Conservation (phyloP, 2,329 filamentous ascomycete genomes). For the Nemania bipapillata region DNA sequence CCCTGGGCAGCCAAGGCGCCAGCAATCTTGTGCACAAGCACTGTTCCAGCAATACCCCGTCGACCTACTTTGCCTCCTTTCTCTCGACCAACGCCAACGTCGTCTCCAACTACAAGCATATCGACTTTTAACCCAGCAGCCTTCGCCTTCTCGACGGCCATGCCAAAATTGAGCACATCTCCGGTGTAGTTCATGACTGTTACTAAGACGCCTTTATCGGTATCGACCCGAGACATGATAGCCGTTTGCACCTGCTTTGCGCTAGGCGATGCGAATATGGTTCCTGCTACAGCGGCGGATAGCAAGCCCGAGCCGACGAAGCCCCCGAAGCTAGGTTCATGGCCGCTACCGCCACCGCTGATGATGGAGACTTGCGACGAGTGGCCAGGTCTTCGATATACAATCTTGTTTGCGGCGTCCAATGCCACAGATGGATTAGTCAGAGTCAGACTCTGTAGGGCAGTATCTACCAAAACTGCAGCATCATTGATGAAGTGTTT, state of each 20-base stretch:
- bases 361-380: constrained; percentile 78
- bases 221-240: constrained; percentile 77
- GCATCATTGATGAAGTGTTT: constrained; percentile 94
- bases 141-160: constrained; percentile 91
- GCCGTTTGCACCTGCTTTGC: constrained; percentile 84
- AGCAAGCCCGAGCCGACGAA: constrained; percentile 87
- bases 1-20: constrained; percentile 83
- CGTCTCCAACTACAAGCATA: constrained; percentile 92
- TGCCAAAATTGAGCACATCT: constrained; percentile 89
- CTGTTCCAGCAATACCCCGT: constrained; percentile 89
- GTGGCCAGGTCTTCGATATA: constrained; percentile 74
- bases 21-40: constrained; percentile 89
- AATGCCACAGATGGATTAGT: constrained; percentile 86
- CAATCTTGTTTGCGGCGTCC: constrained; percentile 81
- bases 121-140: constrained; percentile 80
- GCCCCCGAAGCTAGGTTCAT: constrained; percentile 87
- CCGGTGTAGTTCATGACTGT: constrained; percentile 96
- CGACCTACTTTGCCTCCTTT: constrained; percentile 92
- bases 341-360: constrained; percentile 88
- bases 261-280: constrained; percentile 84
- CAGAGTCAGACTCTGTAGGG: constrained; percentile 79
- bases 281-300: constrained; percentile 83
- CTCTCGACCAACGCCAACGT: constrained; percentile 84
- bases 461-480: constrained; percentile 78
- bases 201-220: constrained; percentile 80